These are phyloP conservation scores for Meyerozyma elateridarum DNA, from an alignment of 1,139 yeast species.

Conservation along the genomic window DNA sequence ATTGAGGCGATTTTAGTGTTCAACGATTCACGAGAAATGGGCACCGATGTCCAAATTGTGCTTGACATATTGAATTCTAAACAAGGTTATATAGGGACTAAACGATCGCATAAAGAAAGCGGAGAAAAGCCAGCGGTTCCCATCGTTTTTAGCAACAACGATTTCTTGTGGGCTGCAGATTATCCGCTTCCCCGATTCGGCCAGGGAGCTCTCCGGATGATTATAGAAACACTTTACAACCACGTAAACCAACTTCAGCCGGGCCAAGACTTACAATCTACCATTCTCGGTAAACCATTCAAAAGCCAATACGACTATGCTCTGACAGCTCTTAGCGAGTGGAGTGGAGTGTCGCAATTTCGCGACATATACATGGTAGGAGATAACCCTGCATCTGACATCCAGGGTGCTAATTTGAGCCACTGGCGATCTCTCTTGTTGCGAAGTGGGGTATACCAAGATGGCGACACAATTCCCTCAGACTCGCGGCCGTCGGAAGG, in stretches of 20 bases:
- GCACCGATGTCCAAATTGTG: slow-evolving; percentile 76
- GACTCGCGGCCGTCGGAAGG: slow-evolving; percentile 40
- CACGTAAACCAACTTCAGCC: slow-evolving; percentile 47
- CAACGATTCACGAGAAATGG: slow-evolving; percentile 90
- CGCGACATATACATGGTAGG: slow-evolving; percentile 84
- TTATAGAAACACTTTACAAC: slow-evolving; percentile 59
- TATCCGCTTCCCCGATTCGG: slow-evolving; percentile 80
- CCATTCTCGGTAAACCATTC: slow-evolving; percentile 82
- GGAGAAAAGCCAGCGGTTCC: slow-evolving; percentile 59
- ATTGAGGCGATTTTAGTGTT: slow-evolving; percentile 82
- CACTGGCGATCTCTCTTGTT: slow-evolving; percentile 89
- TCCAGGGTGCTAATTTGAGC: slow-evolving; percentile 76
- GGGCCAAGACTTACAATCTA: slow-evolving; percentile 40
- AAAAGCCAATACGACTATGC: slow-evolving; percentile 81
- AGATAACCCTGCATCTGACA: slow-evolving; percentile 92
- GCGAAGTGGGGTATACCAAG: slow-evolving; percentile 80
- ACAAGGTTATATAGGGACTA: slow-evolving; percentile 63
- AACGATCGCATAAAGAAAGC: slow-evolving; percentile 22
- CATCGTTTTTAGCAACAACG: slow-evolving; percentile 81
- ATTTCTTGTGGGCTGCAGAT: slow-evolving; percentile 87
- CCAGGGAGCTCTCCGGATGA: slow-evolving; percentile 80
- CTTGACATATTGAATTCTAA: slow-evolving; percentile 66
- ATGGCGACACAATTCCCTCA: slow-evolving; percentile 38
- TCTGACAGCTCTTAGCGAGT: slow-evolving; percentile 60
- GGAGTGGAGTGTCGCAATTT: slow-evolving; percentile 49